Percentiles rank a stretch among this genome's conserved stretches.
Evolutionary conservation across 2,329 filamentous ascomycete species (phyloP).

Genomic region (Fusarium fujikuroi): DNA sequence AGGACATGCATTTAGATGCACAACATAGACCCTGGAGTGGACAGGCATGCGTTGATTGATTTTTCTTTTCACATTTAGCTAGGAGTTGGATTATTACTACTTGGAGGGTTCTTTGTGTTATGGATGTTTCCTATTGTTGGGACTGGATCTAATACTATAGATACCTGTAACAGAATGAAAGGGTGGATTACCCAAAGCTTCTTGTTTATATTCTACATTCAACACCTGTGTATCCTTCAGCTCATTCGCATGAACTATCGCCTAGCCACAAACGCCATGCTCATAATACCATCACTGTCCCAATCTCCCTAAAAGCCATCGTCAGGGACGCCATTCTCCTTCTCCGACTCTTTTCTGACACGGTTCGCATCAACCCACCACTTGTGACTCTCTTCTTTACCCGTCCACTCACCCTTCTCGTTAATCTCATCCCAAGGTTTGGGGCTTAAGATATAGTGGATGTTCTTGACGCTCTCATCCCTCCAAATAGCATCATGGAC

Average conservation of each 20-base stretch:
- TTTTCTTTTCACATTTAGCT: conserved; percentile 3
- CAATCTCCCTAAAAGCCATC: conserved; percentile 33
- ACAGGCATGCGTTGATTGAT: neutral
- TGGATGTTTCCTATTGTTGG: neutral
- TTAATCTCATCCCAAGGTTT: conserved; percentile 70
- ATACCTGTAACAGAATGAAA: conserved; percentile 39
- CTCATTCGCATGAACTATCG: neutral
- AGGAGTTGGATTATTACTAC: conserved; percentile 30
- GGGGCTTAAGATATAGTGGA: conserved; percentile 70
- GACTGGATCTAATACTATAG: conserved; percentile 26
- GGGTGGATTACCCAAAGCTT: neutral
- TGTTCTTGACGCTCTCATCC: conserved; percentile 67
- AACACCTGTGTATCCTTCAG: neutral
- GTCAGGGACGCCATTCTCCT: conserved; percentile 49
- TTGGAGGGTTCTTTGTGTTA: neutral
- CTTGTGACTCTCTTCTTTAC: conserved; percentile 59
- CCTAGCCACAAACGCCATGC: conserved; percentile 2
- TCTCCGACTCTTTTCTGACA: conserved; percentile 57
- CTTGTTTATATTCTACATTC: neutral
- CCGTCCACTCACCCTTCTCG: conserved; percentile 55
- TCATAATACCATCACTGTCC: neutral
- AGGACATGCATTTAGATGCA: conserved; percentile 30
- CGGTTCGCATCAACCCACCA: conserved; percentile 67
- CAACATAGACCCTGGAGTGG: conserved; percentile 35
- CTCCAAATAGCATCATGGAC: conserved; percentile 68